Evolutionary conservation across 2,329 filamentous ascomycete species (phyloP), one percentile per base, ranked within the genome.

Genomic region (Coniella lustricola): DNA sequence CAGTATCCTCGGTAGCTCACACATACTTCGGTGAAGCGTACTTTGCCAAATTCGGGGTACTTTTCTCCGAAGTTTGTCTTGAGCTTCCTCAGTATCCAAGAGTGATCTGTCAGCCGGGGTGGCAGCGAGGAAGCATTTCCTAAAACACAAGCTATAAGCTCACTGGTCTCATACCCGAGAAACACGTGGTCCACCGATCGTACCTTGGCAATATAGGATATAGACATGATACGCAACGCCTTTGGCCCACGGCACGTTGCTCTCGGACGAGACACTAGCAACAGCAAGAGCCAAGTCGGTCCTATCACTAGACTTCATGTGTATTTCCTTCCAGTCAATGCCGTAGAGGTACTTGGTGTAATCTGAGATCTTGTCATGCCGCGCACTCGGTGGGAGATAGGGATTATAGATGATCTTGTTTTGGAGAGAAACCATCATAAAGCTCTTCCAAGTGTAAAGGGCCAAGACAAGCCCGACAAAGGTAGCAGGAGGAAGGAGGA

Each of bases 351-450:
- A 70, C 3, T 63, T 61, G 21, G 69, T 68, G 60, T 87, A 89
- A 56, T 85, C 79, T 3, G 69, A 67, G 33, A 90, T 82, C 49
- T 67, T 80, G 67, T 90, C 83, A 20, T 75, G 72, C 14, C 85
- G 75, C 0, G 85, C 74, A 59, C 84, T 84, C 2, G 85, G 85
- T 16, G 85, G 85, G 44, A 90, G 66, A 39, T 83, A 84, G 0
- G 86, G 84, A 70, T 89, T 88, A 65, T 90, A 90, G 51, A 90
- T 85, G 60, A 90, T 87, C 60, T 84, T 84, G 60, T 90, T 87
- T 65, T 90, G 87, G 61, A 90, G 85, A 4, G 85, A 56, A 22
- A 91, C 72, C 67, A 90, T 79, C 81, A 88, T 86, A 46, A 81
- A 64, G 60, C 85, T 89, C 60, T 83, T 82, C 72, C 76, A 81